Percentiles rank a stretch among this genome's conserved stretches.
Evolutionary conservation across 2,329 filamentous ascomycete genomes (phyloP).

Genomic region (Juglanconis oblonga): DNA sequence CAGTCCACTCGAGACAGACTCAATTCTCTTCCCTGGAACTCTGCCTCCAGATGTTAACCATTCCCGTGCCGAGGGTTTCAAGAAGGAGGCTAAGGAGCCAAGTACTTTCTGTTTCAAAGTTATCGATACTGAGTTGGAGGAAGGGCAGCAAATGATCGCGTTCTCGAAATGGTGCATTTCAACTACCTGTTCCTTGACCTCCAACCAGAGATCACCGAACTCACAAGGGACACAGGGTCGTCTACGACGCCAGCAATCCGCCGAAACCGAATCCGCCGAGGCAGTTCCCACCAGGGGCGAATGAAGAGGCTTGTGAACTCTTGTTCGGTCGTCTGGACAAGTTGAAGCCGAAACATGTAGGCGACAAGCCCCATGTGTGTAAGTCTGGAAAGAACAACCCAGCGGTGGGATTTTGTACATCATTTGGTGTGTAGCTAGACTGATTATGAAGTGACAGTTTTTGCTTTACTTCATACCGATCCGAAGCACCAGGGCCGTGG

Average conservation of each 20-base stretch:
- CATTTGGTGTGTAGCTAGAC: neutral
- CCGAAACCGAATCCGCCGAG: slow-evolving; percentile 18
- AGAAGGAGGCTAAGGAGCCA: slow-evolving; percentile 20
- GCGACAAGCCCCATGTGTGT: slow-evolving; percentile 27
- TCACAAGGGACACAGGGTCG: neutral
- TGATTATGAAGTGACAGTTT: slow-evolving; percentile 25
- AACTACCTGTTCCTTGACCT: neutral
- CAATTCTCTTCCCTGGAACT: slow-evolving; percentile 28
- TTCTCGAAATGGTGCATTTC: slow-evolving; percentile 30
- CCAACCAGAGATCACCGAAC: no score
- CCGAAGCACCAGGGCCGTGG: slow-evolving; percentile 40
- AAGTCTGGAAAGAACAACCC: slow-evolving; percentile 15
- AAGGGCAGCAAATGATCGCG: slow-evolving; percentile 26
- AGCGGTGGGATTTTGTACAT: neutral
- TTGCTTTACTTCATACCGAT: slow-evolving; percentile 36
- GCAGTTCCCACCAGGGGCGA: slow-evolving; percentile 25
- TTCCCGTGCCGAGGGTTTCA: slow-evolving; percentile 12
- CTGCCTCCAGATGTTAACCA: slow-evolving; percentile 11
- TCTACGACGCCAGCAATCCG: slow-evolving; percentile 19
- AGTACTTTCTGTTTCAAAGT: slow-evolving; percentile 30
- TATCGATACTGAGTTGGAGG: slow-evolving; percentile 30
- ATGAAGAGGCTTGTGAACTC: slow-evolving; percentile 30
- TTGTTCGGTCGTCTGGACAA: slow-evolving; percentile 26
- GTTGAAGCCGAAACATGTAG: slow-evolving; percentile 21
- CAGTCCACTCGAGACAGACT: slow-evolving; percentile 27